Evolutionary conservation across 1,284 basidiomycete species (phyloP), one percentile per base, ranked within the genome.

Genomic region (Lentinus polychrous): DNA sequence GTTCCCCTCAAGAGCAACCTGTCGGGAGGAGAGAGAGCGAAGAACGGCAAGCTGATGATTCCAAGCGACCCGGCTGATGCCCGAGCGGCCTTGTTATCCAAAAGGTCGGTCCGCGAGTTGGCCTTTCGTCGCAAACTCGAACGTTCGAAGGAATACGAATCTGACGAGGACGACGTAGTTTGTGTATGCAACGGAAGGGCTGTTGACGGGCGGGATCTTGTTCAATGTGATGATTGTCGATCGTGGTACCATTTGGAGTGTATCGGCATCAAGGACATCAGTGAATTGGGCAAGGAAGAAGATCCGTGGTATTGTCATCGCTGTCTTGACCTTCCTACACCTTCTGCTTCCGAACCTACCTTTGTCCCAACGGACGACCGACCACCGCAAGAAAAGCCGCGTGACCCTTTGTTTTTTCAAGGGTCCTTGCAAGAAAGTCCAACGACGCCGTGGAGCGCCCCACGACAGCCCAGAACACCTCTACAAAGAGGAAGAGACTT

Each of bases 231-330:
- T 56, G 72, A 73, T 8, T 90, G 86, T 61, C 70, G 77, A 57
- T 79, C 70, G 18, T 90, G 86, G 87, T 88, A 83, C 58, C 86
- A 90, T 63, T 69, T 87, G 33, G 65, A 77, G 42, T 90, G 86
- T 61, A 79, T 90, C 48, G 85, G 84, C 37, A 80, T 89, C 54
- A 66, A 63, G 48, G 72, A 70, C 56, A 72, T 77, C 39, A 62
- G 71, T 8, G 79, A 86, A 45, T 68, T 89, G n/a, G 86, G 85
- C 5, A 73, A 65, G 38, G 83, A 86, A 58, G 83, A 86, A 54
- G 83, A 87, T 55, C 77, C 78, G 1, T 89, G 86, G 84, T 89
- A 75, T 60, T 89, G 86, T 61, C 64, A 65, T 27, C 66, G 66
- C 46, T 86, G 85, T 52, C 61, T 72, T 41, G 60, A 55, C 23